Percentiles rank a stretch among this genome's conserved stretches.
Evolutionary conservation across 768 basidiomycete species (phyloP).

Genomic region (Cytidiella melzeri): DNA sequence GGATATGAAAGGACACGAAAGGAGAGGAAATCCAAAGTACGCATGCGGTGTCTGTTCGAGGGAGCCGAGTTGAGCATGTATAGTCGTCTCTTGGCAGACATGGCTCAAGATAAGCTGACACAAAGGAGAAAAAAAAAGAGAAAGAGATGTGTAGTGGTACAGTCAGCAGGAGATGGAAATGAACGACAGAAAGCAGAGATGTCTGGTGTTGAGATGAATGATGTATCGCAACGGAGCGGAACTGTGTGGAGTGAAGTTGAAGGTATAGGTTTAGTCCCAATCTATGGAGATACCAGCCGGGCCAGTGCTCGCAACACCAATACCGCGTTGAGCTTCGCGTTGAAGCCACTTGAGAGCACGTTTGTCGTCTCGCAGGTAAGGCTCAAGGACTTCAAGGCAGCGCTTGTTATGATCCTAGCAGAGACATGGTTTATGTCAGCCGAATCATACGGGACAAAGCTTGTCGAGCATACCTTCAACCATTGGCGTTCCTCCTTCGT

Average conservation of each 20-base stretch:
- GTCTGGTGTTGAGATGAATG: background rate
- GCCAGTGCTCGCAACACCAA: constrained; percentile 58
- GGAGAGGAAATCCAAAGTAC: too few relatives aligned
- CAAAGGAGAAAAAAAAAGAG: background rate
- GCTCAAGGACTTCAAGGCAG: constrained; percentile 59
- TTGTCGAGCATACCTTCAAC: constrained; percentile 65
- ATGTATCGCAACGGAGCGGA: background rate
- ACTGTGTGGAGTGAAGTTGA: background rate
- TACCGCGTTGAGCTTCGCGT: constrained; percentile 67
- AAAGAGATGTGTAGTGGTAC: background rate
- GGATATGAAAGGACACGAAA: too few relatives aligned
- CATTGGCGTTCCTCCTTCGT: constrained; percentile 82
- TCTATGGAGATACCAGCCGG: constrained; percentile 74
- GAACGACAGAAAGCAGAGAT: constrained; percentile 1
- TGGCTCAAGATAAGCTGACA: too few relatives aligned
- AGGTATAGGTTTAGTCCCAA: constrained; percentile 47
- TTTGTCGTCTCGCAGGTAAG: constrained; percentile 68
- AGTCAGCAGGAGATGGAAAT: background rate
- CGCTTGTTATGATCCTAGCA: constrained; percentile 75
- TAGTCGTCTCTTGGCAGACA: background rate
- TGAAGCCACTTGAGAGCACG: constrained; percentile 77
- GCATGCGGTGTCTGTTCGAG: too few relatives aligned
- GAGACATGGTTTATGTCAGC: background rate
- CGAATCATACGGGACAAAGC: constrained; percentile 2
- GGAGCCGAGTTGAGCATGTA: background rate